Evolutionary conservation across 2,329 filamentous ascomycete species (phyloP), one percentile per base, ranked within the genome.

Genomic region (Ceratocystis cacaofunesta): DNA sequence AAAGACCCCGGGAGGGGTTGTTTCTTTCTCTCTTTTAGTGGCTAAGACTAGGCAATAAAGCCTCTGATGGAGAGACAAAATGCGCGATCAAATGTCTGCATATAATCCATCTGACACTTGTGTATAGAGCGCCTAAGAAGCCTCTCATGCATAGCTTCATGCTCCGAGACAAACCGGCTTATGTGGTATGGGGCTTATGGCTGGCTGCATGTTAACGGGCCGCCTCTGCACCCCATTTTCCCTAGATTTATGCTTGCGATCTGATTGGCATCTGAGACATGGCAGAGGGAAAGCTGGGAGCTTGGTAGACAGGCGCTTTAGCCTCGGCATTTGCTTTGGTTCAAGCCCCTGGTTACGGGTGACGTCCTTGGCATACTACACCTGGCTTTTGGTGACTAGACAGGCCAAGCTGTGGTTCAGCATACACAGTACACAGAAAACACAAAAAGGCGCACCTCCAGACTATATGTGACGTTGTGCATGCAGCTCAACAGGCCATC

Each of bases 1-100:
- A 19, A 32, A 32, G 28, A 8, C 28, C 55, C 28, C 28, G 28
- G 55, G 7, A 22, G 19, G 12, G 10, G 36, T 4, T 41, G 36
- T 41, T 41, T 41, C 36, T 41, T 41, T 41, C 4, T 41, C 10
- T 12, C 36, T 41, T 41, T 15, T 12, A 15, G 30, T 36, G 55
- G 30, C 55, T 58, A n/a, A 58, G 55, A 58, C 55, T n/a, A 58
- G 15, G 8, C 55, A 58, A 58, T 58, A 32, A 58, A 58, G 55
- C 55, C 17, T n/a, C 2, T 10, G 28, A 19, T 32, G 25, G 30
- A 58, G 25, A 58, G 55, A 58, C 28, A 58, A 7, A 2, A 28
- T 32, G 50, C 19, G 25, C 7, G 28, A 58, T 32, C 36, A 58
- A 32, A 30, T 36, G 25, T 3, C 15, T 36, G 55, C 7, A 15